phyloP scores from a whole-genome alignment of 192 early-diverging fungal species.

The Phycomyces nitens region DNA sequence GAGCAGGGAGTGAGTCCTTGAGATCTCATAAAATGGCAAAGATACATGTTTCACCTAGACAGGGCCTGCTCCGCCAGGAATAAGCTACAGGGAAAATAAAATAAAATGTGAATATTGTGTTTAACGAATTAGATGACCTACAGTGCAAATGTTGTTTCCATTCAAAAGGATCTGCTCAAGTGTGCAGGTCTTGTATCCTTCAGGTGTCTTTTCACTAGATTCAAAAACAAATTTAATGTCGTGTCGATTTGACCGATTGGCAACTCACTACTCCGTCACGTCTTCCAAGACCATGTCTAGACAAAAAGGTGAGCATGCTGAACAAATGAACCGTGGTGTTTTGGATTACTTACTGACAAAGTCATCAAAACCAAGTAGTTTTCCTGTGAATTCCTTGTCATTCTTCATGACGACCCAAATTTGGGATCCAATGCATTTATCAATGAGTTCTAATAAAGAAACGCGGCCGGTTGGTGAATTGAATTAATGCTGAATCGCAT shows the following conservation, averaged over 20 bases:
- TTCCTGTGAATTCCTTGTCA: conserved; percentile 96
- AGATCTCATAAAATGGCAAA: too few relatives aligned
- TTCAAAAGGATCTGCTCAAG: conserved; percentile 92
- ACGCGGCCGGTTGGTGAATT: background rate
- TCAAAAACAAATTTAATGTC: conserved; percentile 3
- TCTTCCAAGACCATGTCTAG: conserved; percentile 95
- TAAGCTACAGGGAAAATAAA: conserved; percentile 36
- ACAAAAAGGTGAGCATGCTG: background rate
- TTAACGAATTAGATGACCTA: conserved; percentile 30
- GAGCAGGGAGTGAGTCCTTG: too few relatives aligned
- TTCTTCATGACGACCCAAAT: conserved; percentile 98
- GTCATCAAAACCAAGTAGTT: conserved; percentile 96
- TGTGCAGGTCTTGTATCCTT: conserved; percentile 71
- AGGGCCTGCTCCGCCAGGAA: conserved; percentile 56
- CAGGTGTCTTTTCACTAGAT: conserved; percentile 70
- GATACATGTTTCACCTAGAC: background rate
- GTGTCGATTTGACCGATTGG: background rate
- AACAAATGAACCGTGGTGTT: background rate
- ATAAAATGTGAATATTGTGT: too few relatives aligned
- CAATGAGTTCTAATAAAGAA: conserved; percentile 79
- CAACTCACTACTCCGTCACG: conserved; percentile 88
- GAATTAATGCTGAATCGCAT: background rate
- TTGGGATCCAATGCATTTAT: conserved; percentile 94
- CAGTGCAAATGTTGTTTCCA: conserved; percentile 97
- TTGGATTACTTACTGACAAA: conserved; percentile 69